Percentiles rank a stretch among this genome's conserved stretches.
Conservation (phyloP, 2,329 filamentous ascomycete genomes). For the Bipolaris cookei region DNA sequence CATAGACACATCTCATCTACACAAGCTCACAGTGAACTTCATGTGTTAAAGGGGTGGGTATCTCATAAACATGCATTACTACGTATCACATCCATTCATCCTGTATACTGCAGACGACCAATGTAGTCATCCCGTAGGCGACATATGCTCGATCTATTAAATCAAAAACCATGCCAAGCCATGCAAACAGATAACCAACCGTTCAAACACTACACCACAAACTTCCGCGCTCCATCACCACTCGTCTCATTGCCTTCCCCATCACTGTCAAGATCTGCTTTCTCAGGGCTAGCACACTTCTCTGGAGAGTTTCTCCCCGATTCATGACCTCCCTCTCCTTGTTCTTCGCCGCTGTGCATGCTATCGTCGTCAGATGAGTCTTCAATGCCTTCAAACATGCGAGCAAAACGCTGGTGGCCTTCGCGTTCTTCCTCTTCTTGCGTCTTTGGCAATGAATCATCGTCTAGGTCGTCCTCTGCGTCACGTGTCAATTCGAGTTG, state of each 20-base stretch:
- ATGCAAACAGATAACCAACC: background rate
- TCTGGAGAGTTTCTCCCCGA: conserved; percentile 11
- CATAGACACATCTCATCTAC: background rate
- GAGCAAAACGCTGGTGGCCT: conserved; percentile 42
- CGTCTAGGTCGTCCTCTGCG: conserved; percentile 24
- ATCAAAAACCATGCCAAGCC: background rate
- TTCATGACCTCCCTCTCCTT: conserved; percentile 14
- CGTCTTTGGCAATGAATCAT: conserved; percentile 15
- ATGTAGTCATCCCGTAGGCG: background rate
- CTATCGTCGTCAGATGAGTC: conserved; percentile 39
- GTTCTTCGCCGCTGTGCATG: conserved; percentile 13
- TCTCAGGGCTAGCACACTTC: conserved; percentile 10
- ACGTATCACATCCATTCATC: conserved; percentile 10
- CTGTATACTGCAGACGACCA: conserved; percentile 3
- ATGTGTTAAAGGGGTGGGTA: conserved; percentile 2
- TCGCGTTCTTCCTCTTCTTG: conserved; percentile 41
- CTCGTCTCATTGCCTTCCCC: background rate
- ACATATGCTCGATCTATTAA: background rate
- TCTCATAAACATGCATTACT: conserved; percentile 18
- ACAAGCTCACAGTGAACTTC: background rate
- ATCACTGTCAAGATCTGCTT: background rate
- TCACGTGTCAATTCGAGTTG: conserved; percentile 36
- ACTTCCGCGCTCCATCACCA: background rate
- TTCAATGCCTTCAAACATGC: conserved; percentile 46
- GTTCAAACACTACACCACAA: conserved; percentile 4